Conservation (phyloP, 352 stramenopile genomes). For the Aphanomyces astaci region DNA sequence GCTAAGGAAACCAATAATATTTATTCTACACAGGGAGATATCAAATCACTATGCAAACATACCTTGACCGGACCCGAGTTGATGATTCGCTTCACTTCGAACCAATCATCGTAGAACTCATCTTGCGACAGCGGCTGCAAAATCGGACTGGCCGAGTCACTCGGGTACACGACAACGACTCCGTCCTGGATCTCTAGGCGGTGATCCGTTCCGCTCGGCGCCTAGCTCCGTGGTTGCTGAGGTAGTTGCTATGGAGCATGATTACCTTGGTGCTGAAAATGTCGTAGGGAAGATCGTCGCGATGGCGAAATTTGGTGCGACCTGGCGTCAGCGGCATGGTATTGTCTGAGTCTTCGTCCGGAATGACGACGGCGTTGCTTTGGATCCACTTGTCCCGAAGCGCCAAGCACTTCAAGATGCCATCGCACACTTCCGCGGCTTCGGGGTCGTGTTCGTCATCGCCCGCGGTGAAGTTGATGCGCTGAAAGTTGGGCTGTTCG, state of each 20-base stretch:
- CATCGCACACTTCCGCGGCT: constrained; percentile 65
- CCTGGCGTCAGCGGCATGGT: constrained; percentile 21
- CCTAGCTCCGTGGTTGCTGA: background rate
- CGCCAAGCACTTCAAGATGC: constrained; percentile 66
- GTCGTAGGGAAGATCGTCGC: constrained; percentile 67
- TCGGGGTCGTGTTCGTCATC: constrained; percentile 64
- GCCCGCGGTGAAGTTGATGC: constrained; percentile 62
- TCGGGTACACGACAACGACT: constrained; percentile 43
- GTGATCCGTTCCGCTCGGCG: constrained; percentile 29
- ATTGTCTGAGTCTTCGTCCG: constrained; percentile 12
- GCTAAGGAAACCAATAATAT: no score
- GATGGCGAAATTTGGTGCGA: constrained; percentile 46
- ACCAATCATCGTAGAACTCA: constrained; percentile 68
- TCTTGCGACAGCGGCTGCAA: constrained; percentile 37
- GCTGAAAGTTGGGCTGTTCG: constrained; percentile 56
- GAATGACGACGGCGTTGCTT: constrained; percentile 32
- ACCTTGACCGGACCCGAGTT: constrained; percentile 83
- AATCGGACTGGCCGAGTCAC: constrained; percentile 29
- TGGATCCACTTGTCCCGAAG: constrained; percentile 68
- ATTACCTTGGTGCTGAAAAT: constrained; percentile 30
- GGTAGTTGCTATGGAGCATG: background rate
- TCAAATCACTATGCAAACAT: no score
- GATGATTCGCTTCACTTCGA: constrained; percentile 79
- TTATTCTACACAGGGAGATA: no score
- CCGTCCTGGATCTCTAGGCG: constrained; percentile 49